Base-by-base conservation (phyloP, 495 filamentous ascomycete genomes). In the Penicillium dipodomyicola region DNA sequence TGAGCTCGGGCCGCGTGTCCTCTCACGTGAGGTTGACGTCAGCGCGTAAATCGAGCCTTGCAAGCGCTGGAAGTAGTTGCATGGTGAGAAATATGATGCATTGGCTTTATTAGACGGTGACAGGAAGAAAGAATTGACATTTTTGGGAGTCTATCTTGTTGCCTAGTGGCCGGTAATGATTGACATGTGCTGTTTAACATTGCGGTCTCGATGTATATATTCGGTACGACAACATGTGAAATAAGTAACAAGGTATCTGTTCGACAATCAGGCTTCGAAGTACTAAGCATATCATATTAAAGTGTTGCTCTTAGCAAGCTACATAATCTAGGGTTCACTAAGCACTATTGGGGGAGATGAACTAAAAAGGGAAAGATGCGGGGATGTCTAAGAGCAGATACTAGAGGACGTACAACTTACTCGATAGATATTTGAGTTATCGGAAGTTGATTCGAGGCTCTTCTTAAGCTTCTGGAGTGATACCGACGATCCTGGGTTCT, bases 21-120 rank as follows among this genome's bases (percentile, higher is more conserved):
- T 56, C 56, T 68, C 66, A 68, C 66, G 66, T 68, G 66, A 68
- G 35, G 2, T 15, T 64, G 60, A 67, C 61, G 59, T 64, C 53
- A 65, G 47, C 32, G n/a, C 22, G 29, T 37, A 37, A 49, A 41
- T 53, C 40, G 30, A 44, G 5, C 23, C 23, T 25, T 5, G 5
- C 23, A 25, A 50, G 35, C 32, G 23, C 32, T 23, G 7, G 4
- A 23, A 23, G 22, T 20, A 39, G 48, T 40, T 51, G 48, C 11
- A 33, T 14, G 30, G 37, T 33, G 20, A 23, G 10, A 45, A 25
- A 51, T 37, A 22, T 35, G 32, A 17, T 35, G 30, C 5, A 39
- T 49, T 35, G 1, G 27, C 20, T 20, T 19, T 22, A 49, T 10
- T 19, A 29, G 30, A 14, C 6, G 35, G 1, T 15, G 46, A 9